Percentiles rank a stretch among this genome's conserved stretches.
Evolutionary conservation across 768 basidiomycete species (phyloP).

Genomic region (Hericium rajendrae): DNA sequence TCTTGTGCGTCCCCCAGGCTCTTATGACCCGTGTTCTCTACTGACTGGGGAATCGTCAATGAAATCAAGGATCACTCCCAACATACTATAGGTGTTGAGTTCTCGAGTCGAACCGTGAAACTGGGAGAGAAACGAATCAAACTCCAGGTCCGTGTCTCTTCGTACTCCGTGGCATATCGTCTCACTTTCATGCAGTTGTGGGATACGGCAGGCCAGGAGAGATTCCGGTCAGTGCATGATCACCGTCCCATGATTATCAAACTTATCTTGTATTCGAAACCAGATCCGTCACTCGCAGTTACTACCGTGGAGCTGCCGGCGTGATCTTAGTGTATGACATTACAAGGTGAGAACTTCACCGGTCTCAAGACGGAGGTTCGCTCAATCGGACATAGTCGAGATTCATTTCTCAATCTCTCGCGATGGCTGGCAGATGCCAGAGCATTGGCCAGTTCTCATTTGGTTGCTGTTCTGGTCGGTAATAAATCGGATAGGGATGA

Average conservation of each 20-base stretch:
- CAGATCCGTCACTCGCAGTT: conserved; percentile 84
- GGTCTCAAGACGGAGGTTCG: conserved; percentile 5
- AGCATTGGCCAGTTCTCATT: conserved; percentile 84
- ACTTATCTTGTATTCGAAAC: conserved; percentile 22
- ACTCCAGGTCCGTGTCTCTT: conserved; percentile 58
- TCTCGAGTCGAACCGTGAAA: conserved; percentile 87
- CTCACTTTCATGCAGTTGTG: conserved; percentile 49
- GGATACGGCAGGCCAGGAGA: conserved; percentile 96
- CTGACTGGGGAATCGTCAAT: conserved; percentile 1
- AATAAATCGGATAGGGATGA: conserved; percentile 95
- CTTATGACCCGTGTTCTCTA: conserved; percentile 2
- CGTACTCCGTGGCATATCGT: not conserved
- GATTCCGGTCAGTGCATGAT: conserved; percentile 57
- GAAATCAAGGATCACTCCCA: conserved; percentile 92
- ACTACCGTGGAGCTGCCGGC: conserved; percentile 91
- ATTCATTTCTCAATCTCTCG: conserved; percentile 74
- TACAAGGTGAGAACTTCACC: conserved; percentile 51
- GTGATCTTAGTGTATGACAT: conserved; percentile 93
- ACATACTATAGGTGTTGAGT: conserved; percentile 98
- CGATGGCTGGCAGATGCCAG: conserved; percentile 92
- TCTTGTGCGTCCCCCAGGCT: conserved; percentile 52
- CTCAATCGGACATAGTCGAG: conserved; percentile 46
- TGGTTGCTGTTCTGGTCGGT: conserved; percentile 85
- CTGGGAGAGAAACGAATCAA: conserved; percentile 93
- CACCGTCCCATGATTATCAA: conserved; percentile 1